A percentile compares a stretch with the other conserved stretches of the same genome.
phyloP scores from a whole-genome alignment of 2,329 filamentous ascomycete species.

The Cordyceps militaris region DNA sequence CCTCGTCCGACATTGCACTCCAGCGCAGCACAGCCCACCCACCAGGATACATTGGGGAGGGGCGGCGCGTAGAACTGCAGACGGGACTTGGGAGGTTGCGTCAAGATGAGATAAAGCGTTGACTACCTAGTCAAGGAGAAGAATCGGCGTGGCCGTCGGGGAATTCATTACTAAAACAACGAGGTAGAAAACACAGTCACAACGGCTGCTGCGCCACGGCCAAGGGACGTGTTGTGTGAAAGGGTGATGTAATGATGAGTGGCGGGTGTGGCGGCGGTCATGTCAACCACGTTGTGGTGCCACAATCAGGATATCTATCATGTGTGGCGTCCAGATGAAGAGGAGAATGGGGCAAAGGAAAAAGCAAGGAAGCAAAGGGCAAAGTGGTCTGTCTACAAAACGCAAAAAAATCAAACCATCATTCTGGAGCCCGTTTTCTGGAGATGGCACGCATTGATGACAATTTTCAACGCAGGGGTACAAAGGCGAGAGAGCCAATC shows the following conservation, averaged over 20 bases:
- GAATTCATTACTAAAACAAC: neutral
- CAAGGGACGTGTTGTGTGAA: neutral
- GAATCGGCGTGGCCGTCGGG: neutral
- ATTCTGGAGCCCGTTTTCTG: neutral
- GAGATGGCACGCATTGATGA: neutral
- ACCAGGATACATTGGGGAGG: neutral
- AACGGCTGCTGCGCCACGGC: constrained; percentile 7
- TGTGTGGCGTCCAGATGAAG: neutral
- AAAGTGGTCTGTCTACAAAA: too few species aligned
- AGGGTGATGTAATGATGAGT: neutral
- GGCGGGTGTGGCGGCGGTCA: neutral
- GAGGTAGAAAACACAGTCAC: neutral
- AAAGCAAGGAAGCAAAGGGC: constrained; percentile 6
- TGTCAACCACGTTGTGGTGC: neutral
- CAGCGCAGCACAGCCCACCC: neutral
- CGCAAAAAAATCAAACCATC: neutral
- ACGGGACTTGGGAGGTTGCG: neutral
- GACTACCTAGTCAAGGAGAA: neutral
- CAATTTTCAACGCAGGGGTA: neutral
- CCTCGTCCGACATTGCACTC: neutral
- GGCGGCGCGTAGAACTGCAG: neutral
- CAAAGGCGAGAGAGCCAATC: neutral
- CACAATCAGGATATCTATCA: neutral
- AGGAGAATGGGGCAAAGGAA: neutral
- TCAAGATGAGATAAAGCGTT: neutral